Conservation (phyloP, 805 yeast species). For the Cyberlindnera lachancei region DNA sequence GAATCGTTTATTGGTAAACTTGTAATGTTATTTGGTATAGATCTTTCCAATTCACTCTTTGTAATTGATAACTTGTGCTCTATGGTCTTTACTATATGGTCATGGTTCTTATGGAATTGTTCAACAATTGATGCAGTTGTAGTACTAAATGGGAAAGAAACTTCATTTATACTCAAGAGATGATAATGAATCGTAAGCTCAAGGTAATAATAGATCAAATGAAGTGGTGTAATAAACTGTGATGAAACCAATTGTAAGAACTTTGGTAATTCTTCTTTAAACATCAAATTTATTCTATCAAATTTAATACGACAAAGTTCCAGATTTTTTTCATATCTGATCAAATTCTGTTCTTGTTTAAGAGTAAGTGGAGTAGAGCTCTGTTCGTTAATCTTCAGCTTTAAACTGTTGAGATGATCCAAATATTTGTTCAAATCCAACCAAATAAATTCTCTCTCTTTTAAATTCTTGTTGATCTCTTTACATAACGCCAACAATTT, state of each 20-base stretch:
- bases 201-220: slow-evolving; percentile 29
- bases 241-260: slow-evolving; percentile 30
- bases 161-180: slow-evolving; percentile 16
- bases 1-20: background rate
- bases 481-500: slow-evolving; percentile 13
- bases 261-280: slow-evolving; percentile 41
- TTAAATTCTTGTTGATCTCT: slow-evolving; percentile 23
- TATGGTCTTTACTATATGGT: slow-evolving; percentile 1
- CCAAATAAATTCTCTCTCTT: slow-evolving; percentile 27
- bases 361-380: too few species aligned
- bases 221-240: slow-evolving; percentile 24
- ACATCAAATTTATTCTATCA: slow-evolving; percentile 28
- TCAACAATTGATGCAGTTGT: too few species aligned
- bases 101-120: slow-evolving; percentile 2
- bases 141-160: too few species aligned
- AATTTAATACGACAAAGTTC: slow-evolving; percentile 29
- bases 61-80: slow-evolving; percentile 5
- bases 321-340: slow-evolving; percentile 24
- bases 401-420: slow-evolving; percentile 22
- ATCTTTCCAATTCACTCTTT: slow-evolving; percentile 5
- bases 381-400: too few species aligned
- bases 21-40: too few species aligned
- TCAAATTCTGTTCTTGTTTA: slow-evolving; percentile 30
- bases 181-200: slow-evolving; percentile 31
- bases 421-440: slow-evolving; percentile 31